Evolutionary conservation across 768 basidiomycete genomes (phyloP).

Genomic region (Daedaleopsis nitida): DNA sequence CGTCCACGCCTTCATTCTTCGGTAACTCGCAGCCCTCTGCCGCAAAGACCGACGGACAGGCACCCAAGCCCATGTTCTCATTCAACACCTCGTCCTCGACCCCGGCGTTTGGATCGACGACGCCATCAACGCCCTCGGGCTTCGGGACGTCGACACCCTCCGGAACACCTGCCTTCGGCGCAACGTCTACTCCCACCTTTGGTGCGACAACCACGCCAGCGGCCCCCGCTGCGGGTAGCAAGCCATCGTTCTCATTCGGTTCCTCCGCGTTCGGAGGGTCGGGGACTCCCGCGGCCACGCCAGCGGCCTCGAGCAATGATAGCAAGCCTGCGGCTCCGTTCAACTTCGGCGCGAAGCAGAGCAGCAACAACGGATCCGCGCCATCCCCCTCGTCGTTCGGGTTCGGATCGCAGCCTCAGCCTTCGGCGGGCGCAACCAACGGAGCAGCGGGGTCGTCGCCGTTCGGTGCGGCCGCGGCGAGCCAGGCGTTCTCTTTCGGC

Average conservation of each 20-base stretch:
- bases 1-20: slow-evolving; percentile 4
- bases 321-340: slow-evolving; percentile 16
- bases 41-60: neutral
- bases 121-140: neutral
- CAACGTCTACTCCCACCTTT: neutral
- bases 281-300: neutral
- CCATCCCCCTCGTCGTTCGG: slow-evolving; percentile 7
- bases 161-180: slow-evolving; percentile 4
- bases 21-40: slow-evolving; percentile 5
- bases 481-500: slow-evolving; percentile 15
- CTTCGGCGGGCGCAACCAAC: neutral
- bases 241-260: slow-evolving; percentile 20
- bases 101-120: neutral
- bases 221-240: slow-evolving; percentile 2
- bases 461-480: slow-evolving; percentile 5
- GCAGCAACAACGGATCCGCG: slow-evolving; percentile 4
- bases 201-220: slow-evolving; percentile 1
- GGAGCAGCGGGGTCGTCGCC: slow-evolving; percentile 10
- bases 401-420: slow-evolving; percentile 14
- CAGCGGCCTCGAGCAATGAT: neutral
- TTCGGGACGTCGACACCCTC: slow-evolving; percentile 1
- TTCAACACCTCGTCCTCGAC: slow-evolving; percentile 3
- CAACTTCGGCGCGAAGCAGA: slow-evolving; percentile 9
- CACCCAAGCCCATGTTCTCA: slow-evolving; percentile 20
- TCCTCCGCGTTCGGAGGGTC: neutral